These are phyloP conservation scores for Metarhizium guizhouense DNA, from an alignment of 2,329 filamentous ascomycete species.

Conservation along the genomic window DNA sequence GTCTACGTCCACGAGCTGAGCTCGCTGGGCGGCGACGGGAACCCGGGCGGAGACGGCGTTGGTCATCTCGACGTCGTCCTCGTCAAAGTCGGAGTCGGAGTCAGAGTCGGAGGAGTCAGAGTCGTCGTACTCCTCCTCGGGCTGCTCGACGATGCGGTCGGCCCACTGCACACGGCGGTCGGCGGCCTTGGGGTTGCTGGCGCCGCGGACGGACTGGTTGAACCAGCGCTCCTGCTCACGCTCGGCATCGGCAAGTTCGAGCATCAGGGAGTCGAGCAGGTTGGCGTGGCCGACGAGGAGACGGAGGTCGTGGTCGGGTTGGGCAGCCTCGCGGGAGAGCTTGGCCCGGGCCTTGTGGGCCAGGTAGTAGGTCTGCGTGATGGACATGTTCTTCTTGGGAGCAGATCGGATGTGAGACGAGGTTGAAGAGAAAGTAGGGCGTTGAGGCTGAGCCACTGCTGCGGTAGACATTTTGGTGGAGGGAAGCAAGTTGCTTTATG, in stretches of 20 bases:
- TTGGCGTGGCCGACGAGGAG: constrained; percentile 97
- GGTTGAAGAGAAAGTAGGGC: constrained; percentile 10
- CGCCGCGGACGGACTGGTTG: constrained; percentile 84
- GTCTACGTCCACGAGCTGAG: constrained; percentile 22
- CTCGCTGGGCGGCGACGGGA: constrained; percentile 24
- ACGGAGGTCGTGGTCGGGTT: constrained; percentile 87
- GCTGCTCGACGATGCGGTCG: constrained; percentile 65
- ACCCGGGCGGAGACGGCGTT: constrained; percentile 37
- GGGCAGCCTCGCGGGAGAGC: constrained; percentile 85
- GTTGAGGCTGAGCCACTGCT: constrained; percentile 16
- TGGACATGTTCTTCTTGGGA: constrained; percentile 80
- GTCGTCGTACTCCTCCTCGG: constrained; percentile 60
- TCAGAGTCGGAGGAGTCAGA: constrained; percentile 40
- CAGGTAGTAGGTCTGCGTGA: constrained; percentile 97
- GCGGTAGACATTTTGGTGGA: constrained; percentile 20
- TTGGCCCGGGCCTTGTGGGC: constrained; percentile 94
- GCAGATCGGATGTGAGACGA: constrained; percentile 22
- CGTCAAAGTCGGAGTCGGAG: constrained; percentile 39
- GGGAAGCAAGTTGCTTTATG: constrained; percentile 6
- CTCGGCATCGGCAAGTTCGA: constrained; percentile 84
- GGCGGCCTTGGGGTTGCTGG: constrained; percentile 41
- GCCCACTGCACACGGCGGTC: constrained; percentile 82
- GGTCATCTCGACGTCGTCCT: constrained; percentile 51
- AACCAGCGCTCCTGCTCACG: constrained; percentile 95
- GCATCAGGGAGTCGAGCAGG: constrained; percentile 92